phyloP scores from a whole-genome alignment of 1,139 yeast genomes.

The Spathaspora sp. region DNA sequence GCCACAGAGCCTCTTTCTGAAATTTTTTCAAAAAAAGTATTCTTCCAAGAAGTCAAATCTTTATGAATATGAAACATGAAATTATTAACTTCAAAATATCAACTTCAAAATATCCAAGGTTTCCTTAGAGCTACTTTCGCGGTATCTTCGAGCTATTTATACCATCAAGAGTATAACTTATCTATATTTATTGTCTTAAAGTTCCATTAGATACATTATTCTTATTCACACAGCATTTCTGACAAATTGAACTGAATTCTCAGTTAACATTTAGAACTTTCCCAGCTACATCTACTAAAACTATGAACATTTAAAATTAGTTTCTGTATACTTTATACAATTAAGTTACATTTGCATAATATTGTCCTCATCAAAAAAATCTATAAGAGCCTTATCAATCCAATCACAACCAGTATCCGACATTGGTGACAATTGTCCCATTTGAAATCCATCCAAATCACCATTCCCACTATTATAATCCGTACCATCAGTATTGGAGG shows the following conservation, averaged over 20 bases:
- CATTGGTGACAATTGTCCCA: conserved; percentile 28
- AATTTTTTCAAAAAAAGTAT: background rate
- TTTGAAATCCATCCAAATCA: conserved; percentile 9
- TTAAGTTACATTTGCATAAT: conserved; percentile 1
- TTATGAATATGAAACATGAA: background rate
- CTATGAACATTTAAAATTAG: background rate
- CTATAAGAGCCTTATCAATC: conserved; percentile 42
- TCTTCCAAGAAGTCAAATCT: background rate
- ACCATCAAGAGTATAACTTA: too few species aligned
- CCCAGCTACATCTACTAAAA: too few species aligned
- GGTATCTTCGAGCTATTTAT: too few species aligned
- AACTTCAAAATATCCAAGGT: too few species aligned
- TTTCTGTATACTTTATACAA: background rate
- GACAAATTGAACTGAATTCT: too few species aligned
- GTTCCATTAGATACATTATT: too few species aligned
- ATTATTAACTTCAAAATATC: background rate
- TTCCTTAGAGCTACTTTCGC: too few species aligned
- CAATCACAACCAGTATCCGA: conserved; percentile 55
- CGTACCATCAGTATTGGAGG: background rate
- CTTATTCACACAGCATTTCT: too few species aligned
- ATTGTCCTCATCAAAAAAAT: conserved; percentile 17
- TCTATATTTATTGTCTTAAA: too few species aligned
- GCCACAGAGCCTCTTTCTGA: conserved; percentile 9
- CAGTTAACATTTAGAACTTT: too few species aligned
- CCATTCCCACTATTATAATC: conserved; percentile 8